These are phyloP conservation scores for Isatis lusitanica DNA, from an alignment of 441 rosid genomes.

Conservation along the genomic window DNA sequence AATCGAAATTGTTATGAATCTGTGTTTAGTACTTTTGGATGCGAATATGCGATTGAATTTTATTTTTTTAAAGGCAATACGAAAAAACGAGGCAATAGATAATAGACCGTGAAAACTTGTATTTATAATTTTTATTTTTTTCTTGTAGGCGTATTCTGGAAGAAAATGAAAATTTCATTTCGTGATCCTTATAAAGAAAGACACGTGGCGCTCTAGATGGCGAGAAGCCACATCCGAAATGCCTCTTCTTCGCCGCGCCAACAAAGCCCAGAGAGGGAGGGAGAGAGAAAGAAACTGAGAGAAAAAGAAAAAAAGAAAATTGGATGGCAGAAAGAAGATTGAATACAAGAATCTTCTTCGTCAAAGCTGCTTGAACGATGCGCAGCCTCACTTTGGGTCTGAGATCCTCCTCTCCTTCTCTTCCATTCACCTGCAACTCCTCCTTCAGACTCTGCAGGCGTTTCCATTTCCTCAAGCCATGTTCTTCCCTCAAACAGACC, in stretches of 20 bases:
- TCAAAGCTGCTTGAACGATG: conserved; percentile 44
- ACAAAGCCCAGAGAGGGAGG: conserved; percentile 10
- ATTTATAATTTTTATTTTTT: too few species aligned
- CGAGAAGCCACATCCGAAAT: conserved; percentile 36
- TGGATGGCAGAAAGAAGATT: conserved; percentile 27
- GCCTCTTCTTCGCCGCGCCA: conserved; percentile 21
- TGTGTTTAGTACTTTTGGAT: not conserved
- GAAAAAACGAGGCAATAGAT: not conserved
- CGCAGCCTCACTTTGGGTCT: conserved; percentile 47
- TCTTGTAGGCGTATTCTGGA: not conserved
- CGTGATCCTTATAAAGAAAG: conserved; percentile 19
- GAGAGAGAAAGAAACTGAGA: not conserved
- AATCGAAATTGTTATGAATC: too few species aligned
- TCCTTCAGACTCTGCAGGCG: conserved; percentile 67
- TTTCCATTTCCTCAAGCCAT: conserved; percentile 73
- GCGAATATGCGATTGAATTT: conserved; percentile 5
- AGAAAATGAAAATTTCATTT: not conserved
- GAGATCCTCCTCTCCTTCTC: conserved; percentile 28
- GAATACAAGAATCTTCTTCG: conserved; percentile 4
- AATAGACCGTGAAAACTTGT: not conserved
- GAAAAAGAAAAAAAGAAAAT: not conserved
- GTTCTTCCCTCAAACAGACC: conserved; percentile 72
- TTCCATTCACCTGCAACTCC: conserved; percentile 38
- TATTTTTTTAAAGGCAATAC: not conserved
- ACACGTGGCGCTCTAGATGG: conserved; percentile 36